A percentile compares a stretch with the other conserved stretches of the same genome.
These are phyloP conservation scores for Lecanoromycetidae sp. DNA, from an alignment of 2,329 filamentous ascomycete genomes.

Conservation along the genomic window DNA sequence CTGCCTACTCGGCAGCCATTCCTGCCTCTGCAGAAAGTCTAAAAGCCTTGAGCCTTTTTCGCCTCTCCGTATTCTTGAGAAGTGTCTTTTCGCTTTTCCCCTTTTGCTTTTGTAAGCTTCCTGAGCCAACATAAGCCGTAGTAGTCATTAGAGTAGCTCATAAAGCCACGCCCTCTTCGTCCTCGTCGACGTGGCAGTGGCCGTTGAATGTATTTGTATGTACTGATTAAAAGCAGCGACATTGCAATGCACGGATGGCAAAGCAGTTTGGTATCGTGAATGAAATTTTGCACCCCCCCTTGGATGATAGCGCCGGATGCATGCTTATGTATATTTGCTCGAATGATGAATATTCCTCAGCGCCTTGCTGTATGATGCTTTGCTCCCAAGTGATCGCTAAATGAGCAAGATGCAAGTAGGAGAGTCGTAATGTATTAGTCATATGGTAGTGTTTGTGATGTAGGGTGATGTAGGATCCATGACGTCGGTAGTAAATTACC, in stretches of 20 bases:
- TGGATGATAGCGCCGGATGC: background rate
- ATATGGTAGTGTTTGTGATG: no score
- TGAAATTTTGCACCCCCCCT: background rate
- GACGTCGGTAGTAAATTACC: no score
- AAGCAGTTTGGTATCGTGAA: slow-evolving; percentile 15
- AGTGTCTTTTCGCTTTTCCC: background rate
- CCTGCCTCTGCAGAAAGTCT: background rate
- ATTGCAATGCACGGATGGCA: slow-evolving; percentile 6
- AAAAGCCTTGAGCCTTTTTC: background rate
- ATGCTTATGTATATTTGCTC: slow-evolving; percentile 6
- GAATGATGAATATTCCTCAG: slow-evolving; percentile 8
- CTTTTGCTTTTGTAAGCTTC: background rate
- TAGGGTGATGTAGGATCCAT: no score
- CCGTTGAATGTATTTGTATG: no score
- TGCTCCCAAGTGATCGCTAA: slow-evolving; percentile 5
- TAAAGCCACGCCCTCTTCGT: no score
- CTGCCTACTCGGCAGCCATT: background rate
- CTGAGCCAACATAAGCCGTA: background rate
- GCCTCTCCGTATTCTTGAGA: background rate
- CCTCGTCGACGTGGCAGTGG: no score
- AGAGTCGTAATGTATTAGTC: slow-evolving; percentile 7
- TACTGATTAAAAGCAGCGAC: background rate
- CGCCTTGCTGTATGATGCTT: slow-evolving; percentile 5
- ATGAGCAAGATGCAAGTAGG: slow-evolving; percentile 10
- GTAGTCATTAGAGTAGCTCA: no score